Evolutionary conservation across 2,329 filamentous ascomycete genomes (phyloP), one percentile per base, ranked within the genome.

Genomic region (Ilyonectria mors-panacis): DNA sequence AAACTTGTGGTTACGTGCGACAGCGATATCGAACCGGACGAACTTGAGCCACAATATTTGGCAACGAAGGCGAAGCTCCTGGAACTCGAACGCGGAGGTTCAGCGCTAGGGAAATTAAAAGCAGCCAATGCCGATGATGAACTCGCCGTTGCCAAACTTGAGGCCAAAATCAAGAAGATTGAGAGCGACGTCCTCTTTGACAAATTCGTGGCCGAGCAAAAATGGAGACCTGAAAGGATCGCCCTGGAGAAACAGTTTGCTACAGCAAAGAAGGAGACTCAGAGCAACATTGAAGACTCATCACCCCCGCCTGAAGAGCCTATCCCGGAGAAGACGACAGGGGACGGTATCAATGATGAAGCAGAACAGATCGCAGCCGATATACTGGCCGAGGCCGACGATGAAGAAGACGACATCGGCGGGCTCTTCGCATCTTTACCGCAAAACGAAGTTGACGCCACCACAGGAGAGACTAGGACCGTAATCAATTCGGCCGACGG

Each of bases 101-200:
- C 56, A 9, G 66, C 48, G 17, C 12, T 54, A 12, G 78, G 68
- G 42, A 70, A 69, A 63, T 68, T 67, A 7, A 73, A 60, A 63
- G 67, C 64, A 69, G 26, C 45, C 4, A 65, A 74, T 23, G 42
- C 65, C 8, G 75, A 81, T 1, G 72, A 75, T 10, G 79, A 83
- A 17, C 78, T 87, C 23, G 87, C 89, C 67, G 83, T 90, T 48
- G 86, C 87, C 10, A 93, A 91, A 73, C 81, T 97, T 2, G 86
- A 92, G 45, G 89, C 91, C 17, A 97, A 95, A 77, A 82, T 98
- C 44, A 87, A 90, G 42, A 88, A 88, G 67, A 93, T 98, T 47
- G 92, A 96, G 75, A 92, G 89, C 28, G 93, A 95, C 76, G 85
- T 94, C 17, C 82, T 95, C 3, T 94, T 95, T 74, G 93, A 95